Conservation (phyloP, 371 early-diverging fungal genomes). For the Rhizomucor pusillus region DNA sequence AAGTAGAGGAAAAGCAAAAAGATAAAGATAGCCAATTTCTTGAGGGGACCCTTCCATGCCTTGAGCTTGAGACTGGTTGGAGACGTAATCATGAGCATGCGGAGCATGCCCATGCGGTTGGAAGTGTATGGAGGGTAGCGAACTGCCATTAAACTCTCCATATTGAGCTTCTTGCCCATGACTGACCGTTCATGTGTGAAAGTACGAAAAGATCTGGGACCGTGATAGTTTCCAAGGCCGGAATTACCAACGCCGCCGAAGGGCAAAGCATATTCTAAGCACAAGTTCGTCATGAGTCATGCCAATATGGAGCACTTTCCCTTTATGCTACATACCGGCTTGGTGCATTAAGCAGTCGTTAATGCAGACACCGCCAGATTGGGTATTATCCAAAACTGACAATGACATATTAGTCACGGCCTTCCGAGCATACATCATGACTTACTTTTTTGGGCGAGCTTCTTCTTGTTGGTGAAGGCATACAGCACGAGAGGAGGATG, state of each 20-base stretch:
- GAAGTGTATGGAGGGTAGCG: conserved; percentile 46
- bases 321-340: conserved; percentile 24
- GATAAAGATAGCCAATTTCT: conserved; percentile 11
- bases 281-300: not conserved
- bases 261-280: conserved; percentile 49
- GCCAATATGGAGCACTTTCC: not conserved
- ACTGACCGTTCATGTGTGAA: conserved; percentile 73
- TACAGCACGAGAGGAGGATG: conserved; percentile 27
- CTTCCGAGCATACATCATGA: not conserved
- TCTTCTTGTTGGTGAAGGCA: conserved; percentile 24
- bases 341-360: conserved; percentile 77
- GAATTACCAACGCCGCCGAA: conserved; percentile 85
- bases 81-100: conserved; percentile 19
- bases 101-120: conserved; percentile 10
- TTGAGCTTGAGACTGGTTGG: conserved; percentile 17
- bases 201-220: conserved; percentile 62
- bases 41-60: conserved; percentile 15
- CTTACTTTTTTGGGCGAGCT: conserved; percentile 22
- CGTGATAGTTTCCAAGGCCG: conserved; percentile 79
- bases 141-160: conserved; percentile 33
- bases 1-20: conserved; percentile 15
- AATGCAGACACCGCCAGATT: conserved; percentile 68
- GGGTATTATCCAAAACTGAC: conserved; percentile 52
- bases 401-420: not conserved
- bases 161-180: conserved; percentile 46